phyloP scores from a whole-genome alignment of 2,329 filamentous ascomycete species.

The Ophiocordyceps camponoti-leonardi region DNA sequence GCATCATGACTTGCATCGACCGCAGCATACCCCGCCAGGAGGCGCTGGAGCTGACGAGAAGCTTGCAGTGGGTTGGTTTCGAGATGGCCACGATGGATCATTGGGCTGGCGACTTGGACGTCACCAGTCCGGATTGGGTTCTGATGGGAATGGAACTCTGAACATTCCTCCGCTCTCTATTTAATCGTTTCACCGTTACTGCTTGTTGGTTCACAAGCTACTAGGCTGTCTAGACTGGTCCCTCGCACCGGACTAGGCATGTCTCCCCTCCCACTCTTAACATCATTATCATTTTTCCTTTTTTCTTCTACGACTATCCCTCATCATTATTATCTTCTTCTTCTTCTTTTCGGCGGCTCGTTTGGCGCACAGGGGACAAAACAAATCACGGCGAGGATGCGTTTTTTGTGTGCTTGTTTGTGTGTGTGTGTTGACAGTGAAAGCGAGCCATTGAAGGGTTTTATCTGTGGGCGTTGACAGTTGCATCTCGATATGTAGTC shows the following conservation, averaged over 20 bases:
- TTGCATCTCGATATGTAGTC: neutral
- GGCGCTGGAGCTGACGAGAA: constrained; percentile 53
- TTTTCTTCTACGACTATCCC: no score
- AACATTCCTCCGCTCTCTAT: constrained; percentile 5
- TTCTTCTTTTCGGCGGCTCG: neutral
- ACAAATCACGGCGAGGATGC: neutral
- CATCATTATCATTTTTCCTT: neutral
- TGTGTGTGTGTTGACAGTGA: neutral
- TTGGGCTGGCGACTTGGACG: constrained; percentile 48
- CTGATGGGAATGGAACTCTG: constrained; percentile 81
- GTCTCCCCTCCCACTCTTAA: neutral
- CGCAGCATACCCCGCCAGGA: constrained; percentile 46
- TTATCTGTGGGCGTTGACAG: neutral
- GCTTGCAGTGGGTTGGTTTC: constrained; percentile 87
- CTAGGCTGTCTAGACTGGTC: neutral
- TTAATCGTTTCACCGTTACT: neutral
- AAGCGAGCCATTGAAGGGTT: neutral
- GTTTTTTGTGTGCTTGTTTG: neutral
- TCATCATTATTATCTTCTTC: neutral
- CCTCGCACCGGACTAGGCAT: neutral
- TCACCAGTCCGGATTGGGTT: constrained; percentile 64
- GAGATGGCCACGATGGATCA: constrained; percentile 63
- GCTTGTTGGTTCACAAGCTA: neutral
- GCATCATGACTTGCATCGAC: constrained; percentile 69
- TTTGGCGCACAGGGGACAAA: neutral